Evolutionary conservation across 2,329 filamentous ascomycete genomes (phyloP).

Genomic region (Phyllosticta capitalensis): DNA sequence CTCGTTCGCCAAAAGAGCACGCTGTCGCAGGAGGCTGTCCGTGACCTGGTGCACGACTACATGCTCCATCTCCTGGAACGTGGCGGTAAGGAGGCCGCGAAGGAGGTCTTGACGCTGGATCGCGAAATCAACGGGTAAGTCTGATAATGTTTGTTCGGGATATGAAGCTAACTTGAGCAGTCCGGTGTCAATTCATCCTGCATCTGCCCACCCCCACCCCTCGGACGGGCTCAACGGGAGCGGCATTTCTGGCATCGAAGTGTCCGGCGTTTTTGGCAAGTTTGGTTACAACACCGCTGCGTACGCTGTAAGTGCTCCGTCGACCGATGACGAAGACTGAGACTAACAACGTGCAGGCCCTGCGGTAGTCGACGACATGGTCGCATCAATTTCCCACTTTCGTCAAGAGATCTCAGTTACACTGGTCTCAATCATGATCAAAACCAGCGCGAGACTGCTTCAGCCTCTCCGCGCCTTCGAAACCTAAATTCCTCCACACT

Average conservation of each 20-base stretch:
- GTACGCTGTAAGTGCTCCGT: background rate
- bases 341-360: background rate
- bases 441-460: background rate
- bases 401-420: background rate
- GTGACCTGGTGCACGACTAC: slow-evolving; percentile 68
- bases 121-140: slow-evolving; percentile 68
- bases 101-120: slow-evolving; percentile 75
- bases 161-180: background rate
- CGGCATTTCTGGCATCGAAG: background rate
- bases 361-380: background rate
- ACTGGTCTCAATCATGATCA: background rate
- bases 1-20: slow-evolving; percentile 65
- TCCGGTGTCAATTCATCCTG: background rate
- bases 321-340: background rate
- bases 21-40: slow-evolving; percentile 57
- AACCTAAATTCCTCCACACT: background rate
- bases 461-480: background rate
- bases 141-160: background rate
- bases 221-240: background rate
- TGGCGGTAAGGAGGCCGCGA: slow-evolving; percentile 73
- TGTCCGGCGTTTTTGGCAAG: slow-evolving; percentile 4
- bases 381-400: background rate
- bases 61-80: slow-evolving; percentile 75
- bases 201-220: background rate
- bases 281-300: background rate